Percentiles rank a stretch among this genome's conserved stretches.
These are phyloP conservation scores for Trapa incisa DNA, from an alignment of 345 rosid species.

Conservation along the genomic window DNA sequence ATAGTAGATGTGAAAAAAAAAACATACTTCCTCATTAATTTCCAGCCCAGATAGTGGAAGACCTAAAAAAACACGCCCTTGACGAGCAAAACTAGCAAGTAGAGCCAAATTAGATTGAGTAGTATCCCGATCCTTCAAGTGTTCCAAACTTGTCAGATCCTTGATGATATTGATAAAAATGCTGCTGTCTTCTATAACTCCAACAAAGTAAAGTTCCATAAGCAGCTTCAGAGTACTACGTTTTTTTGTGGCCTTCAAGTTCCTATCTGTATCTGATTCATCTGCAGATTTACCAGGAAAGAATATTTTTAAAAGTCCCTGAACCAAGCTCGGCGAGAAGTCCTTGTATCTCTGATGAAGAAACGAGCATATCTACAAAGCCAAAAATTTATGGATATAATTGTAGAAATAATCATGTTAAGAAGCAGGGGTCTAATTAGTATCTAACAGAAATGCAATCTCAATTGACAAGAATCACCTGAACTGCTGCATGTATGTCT, in stretches of 20 bases:
- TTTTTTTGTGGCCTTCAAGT: conserved; percentile 85
- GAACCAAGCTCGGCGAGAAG: conserved; percentile 73
- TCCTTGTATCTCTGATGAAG: conserved; percentile 97
- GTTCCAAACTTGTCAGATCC: conserved; percentile 74
- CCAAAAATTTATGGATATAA: background rate
- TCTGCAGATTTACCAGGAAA: conserved; percentile 88
- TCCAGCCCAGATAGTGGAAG: conserved; percentile 87
- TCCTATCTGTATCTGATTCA: conserved; percentile 74
- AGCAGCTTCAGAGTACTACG: conserved; percentile 89
- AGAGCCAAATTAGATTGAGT: conserved; percentile 89
- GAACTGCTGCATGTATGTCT: conserved; percentile 91
- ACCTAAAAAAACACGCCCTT: conserved; percentile 88
- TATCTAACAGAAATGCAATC: background rate
- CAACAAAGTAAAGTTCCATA: conserved; percentile 87
- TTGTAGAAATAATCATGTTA: background rate
- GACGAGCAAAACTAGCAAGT: conserved; percentile 93
- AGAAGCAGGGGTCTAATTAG: background rate
- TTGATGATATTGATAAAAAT: conserved; percentile 69
- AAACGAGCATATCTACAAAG: conserved; percentile 75
- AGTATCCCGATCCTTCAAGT: conserved; percentile 78
- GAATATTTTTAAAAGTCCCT: conserved; percentile 83
- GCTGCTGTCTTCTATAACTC: conserved; percentile 72
- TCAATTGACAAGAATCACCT: conserved; percentile 29
- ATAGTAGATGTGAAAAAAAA: background rate
- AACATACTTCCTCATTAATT: conserved; percentile 61